phyloP scores from a whole-genome alignment of 352 stramenopile genomes.

The Phytophthora fragariaefolia region DNA sequence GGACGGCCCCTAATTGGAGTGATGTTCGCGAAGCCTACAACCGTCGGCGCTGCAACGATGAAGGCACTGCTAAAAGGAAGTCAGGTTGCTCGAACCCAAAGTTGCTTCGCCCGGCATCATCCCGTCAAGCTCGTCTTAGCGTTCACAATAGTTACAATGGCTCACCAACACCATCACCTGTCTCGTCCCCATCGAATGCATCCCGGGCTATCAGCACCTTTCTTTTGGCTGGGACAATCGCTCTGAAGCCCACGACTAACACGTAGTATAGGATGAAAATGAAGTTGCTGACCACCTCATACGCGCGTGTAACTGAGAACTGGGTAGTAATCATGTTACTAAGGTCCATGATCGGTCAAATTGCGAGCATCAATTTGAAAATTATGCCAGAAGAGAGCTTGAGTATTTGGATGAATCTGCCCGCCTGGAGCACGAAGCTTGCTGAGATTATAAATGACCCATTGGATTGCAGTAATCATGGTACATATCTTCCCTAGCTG shows the following conservation, averaged over 20 bases:
- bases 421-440: neutral
- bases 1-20: neutral
- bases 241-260: slow-evolving; percentile 3
- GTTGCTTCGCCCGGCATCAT: slow-evolving; percentile 21
- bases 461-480: neutral
- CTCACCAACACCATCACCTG: neutral
- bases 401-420: neutral
- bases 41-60: slow-evolving; percentile 2
- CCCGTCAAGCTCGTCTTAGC: slow-evolving; percentile 16
- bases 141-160: neutral
- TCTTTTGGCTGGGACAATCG: slow-evolving; percentile 14
- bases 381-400: neutral
- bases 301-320: too few species aligned
- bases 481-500: slow-evolving; percentile 8
- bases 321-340: too few species aligned
- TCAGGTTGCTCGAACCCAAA: slow-evolving; percentile 23
- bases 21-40: neutral
- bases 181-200: slow-evolving; percentile 5
- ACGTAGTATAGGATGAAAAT: neutral
- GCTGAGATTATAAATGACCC: neutral
- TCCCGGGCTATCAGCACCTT: slow-evolving; percentile 5
- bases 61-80: neutral
- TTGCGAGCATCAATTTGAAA: too few species aligned
- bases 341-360: too few species aligned
- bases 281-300: neutral